phyloP scores from a whole-genome alignment of 768 basidiomycete species.

The Kwoniella sp. region DNA sequence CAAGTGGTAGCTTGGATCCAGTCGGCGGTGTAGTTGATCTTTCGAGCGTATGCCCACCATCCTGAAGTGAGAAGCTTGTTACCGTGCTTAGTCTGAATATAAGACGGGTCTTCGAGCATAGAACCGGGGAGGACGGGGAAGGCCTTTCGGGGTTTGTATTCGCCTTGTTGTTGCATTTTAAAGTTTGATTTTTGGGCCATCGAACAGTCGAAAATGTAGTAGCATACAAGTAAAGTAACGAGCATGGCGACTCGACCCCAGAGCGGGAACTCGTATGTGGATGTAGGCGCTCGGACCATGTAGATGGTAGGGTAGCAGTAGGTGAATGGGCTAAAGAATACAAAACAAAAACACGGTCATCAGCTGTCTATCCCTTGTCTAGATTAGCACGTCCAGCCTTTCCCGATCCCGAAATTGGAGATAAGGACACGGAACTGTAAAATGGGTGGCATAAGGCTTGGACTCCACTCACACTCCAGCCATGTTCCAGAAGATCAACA shows the following conservation, averaged over 20 bases:
- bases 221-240: slow-evolving; percentile 74
- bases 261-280: slow-evolving; percentile 81
- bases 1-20: slow-evolving; percentile 87
- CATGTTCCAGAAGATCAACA: slow-evolving; percentile 89
- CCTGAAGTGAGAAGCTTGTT: slow-evolving; percentile 89
- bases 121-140: slow-evolving; percentile 92
- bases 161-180: slow-evolving; percentile 95
- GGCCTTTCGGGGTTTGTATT: slow-evolving; percentile 77
- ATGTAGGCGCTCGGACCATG: slow-evolving; percentile 92
- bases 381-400: no score
- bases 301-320: slow-evolving; percentile 97
- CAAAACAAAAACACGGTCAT: no score
- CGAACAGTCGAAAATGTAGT: slow-evolving; percentile 88
- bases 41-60: slow-evolving; percentile 92
- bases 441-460: no score
- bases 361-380: no score
- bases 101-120: slow-evolving; percentile 80
- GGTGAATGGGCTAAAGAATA: slow-evolving; percentile 59
- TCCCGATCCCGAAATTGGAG: no score
- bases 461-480: slow-evolving; percentile 53
- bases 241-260: slow-evolving; percentile 72
- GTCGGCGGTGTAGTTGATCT: slow-evolving; percentile 97
- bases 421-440: no score
- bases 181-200: slow-evolving; percentile 96
- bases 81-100: slow-evolving; percentile 89